A percentile compares a stretch with the other conserved stretches of the same genome.
These are phyloP conservation scores for Przewalskia tangutica DNA, from an alignment of 257 asterid genomes.

Conservation along the genomic window DNA sequence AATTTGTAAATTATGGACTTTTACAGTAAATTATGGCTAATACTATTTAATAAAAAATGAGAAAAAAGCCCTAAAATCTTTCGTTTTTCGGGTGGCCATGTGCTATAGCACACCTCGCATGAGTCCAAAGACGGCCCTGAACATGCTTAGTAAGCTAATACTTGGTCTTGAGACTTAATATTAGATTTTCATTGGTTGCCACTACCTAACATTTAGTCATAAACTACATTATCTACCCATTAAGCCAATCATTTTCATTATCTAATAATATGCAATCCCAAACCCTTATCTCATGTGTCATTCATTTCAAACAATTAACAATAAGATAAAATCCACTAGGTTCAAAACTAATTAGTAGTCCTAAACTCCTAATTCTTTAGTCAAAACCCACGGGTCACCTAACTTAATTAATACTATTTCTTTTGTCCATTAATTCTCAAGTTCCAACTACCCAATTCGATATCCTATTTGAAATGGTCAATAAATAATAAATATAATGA, in stretches of 20 bases:
- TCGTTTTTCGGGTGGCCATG: too few species aligned
- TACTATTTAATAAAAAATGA: too few species aligned
- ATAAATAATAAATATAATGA: not conserved
- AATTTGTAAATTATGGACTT: too few species aligned
- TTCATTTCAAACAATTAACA: not conserved
- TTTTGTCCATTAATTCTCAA: not conserved
- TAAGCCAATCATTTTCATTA: not conserved
- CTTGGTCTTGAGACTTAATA: not conserved
- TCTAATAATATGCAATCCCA: not conserved
- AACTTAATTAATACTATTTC: not conserved
- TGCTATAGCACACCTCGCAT: too few species aligned
- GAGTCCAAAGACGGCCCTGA: too few species aligned
- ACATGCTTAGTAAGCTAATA: not conserved
- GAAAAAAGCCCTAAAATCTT: too few species aligned
- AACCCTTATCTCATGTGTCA: not conserved
- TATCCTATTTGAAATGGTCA: not conserved
- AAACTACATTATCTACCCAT: not conserved
- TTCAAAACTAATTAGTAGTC: not conserved
- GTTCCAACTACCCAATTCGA: not conserved
- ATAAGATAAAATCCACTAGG: not conserved
- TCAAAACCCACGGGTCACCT: not conserved
- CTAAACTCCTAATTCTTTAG: not conserved
- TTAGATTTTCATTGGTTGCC: not conserved
- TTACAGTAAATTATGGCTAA: too few species aligned
- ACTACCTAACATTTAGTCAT: not conserved